Base-by-base conservation (phyloP, 371 early-diverging fungal species). In the Mortierella polycephala region DNA sequence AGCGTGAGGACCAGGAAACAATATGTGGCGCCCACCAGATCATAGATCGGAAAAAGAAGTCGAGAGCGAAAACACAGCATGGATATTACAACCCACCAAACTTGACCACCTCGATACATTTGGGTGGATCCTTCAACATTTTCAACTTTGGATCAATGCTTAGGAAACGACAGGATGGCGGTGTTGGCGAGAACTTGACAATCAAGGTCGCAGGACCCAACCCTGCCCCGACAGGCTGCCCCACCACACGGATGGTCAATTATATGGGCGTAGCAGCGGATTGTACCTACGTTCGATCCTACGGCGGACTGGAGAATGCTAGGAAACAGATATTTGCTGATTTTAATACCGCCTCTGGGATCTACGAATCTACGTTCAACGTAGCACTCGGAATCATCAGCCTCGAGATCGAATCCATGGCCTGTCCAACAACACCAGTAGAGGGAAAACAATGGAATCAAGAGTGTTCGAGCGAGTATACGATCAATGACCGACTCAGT, bases 311-410 rank as follows among this genome's bases (percentile, higher is more conserved):
- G 20, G 88, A 86, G 39, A 79, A 73, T 23, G 92, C 92, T 23
- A 80, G 87, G 42, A 83, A 79, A 50, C 91, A 92, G 69, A 93
- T 94, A 23, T 83, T 93, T 51, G 88, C 85, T 50, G 84, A 92
- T 69, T 92, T 90, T 86, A 92, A 92, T 75, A 87, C 85, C 51
- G 93, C 90, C 12, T 93, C 94, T 41, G 89, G 87, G 5, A 84
- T 95, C 7, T 98, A 96, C 81, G 95, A 96, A 83, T 83, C 88
- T 1, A 91, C 92, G 23, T 96, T 97, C 80, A 96, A 96, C 69
- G 85, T 98, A 6, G 86, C 86, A 1, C 85, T 97, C 18, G 96
- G 96, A 2, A 69, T 98, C 44, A 89, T 94, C 40, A 85, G 92
- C 60, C 89, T 96, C 41, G 86, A 90, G 45, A 81, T 95, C 39